phyloP scores from a whole-genome alignment of 2,329 filamentous ascomycete genomes.

The Rutstroemia sp. region DNA sequence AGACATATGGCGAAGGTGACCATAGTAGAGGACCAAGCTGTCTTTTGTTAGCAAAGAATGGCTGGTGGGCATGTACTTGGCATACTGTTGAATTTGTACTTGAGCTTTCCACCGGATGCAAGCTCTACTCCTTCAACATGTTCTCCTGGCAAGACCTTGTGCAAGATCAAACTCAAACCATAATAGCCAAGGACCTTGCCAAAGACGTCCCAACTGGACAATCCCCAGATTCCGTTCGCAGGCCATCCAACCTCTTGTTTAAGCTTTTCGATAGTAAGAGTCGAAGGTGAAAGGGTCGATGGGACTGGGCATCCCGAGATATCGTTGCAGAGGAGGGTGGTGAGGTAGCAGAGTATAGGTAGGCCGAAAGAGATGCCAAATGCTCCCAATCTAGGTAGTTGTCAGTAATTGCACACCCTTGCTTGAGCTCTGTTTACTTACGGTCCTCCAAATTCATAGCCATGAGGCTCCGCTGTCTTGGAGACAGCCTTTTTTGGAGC shows the following conservation, averaged over 20 bases:
- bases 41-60: slow-evolving; percentile 11
- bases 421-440: slow-evolving; percentile 17
- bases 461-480: slow-evolving; percentile 23
- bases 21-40: slow-evolving; percentile 70
- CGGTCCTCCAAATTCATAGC: slow-evolving; percentile 32
- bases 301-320: slow-evolving; percentile 84
- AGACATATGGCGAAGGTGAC: slow-evolving; percentile 64
- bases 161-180: slow-evolving; percentile 63
- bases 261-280: slow-evolving; percentile 62
- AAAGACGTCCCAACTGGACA: slow-evolving; percentile 63
- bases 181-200: slow-evolving; percentile 74
- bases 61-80: background rate
- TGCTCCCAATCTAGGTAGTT: slow-evolving; percentile 59
- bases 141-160: slow-evolving; percentile 68
- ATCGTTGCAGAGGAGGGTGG: slow-evolving; percentile 87
- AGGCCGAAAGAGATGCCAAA: slow-evolving; percentile 72
- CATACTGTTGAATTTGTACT: slow-evolving; percentile 75
- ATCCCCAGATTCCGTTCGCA: slow-evolving; percentile 56
- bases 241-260: slow-evolving; percentile 82
- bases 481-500: slow-evolving; percentile 17
- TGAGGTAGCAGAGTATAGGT: slow-evolving; percentile 69
- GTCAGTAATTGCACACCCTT: background rate
- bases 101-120: slow-evolving; percentile 62
- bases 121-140: slow-evolving; percentile 65
- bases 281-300: slow-evolving; percentile 65